A percentile compares a stretch with the other conserved stretches of the same genome.
phyloP scores from a whole-genome alignment of 495 filamentous ascomycete genomes.

The Penicillium paxilli region DNA sequence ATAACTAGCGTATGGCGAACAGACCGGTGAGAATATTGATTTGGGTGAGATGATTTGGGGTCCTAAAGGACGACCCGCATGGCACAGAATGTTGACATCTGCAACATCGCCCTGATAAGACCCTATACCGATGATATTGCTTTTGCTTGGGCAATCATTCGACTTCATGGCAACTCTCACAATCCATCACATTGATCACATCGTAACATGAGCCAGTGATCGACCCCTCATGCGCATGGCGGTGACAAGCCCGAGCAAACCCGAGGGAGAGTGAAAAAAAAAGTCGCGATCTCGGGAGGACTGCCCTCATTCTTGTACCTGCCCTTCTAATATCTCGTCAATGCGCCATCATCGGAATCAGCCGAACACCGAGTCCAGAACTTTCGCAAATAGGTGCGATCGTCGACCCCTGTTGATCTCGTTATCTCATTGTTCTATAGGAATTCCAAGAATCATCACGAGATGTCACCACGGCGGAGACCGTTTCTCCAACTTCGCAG shows the following conservation, averaged over 20 bases:
- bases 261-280: neutral
- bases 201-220: neutral
- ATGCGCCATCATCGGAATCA: constrained; percentile 13
- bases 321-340: constrained; percentile 3
- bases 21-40: neutral
- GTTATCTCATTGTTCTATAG: neutral
- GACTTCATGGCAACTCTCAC: neutral
- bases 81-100: neutral
- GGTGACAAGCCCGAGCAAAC: neutral
- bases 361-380: constrained; percentile 22
- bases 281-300: constrained; percentile 4
- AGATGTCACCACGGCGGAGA: constrained; percentile 3
- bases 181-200: neutral
- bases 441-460: neutral
- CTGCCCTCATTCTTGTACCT: constrained; percentile 6
- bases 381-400: neutral
- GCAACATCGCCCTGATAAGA: neutral
- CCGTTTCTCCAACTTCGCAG: constrained; percentile 11
- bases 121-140: neutral
- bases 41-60: neutral
- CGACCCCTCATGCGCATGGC: neutral
- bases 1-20: neutral
- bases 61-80: neutral
- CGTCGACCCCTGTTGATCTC: constrained; percentile 7
- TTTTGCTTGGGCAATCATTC: neutral